phyloP scores from a whole-genome alignment of 2,329 filamentous ascomycete genomes.

The Gyromitra esculenta region DNA sequence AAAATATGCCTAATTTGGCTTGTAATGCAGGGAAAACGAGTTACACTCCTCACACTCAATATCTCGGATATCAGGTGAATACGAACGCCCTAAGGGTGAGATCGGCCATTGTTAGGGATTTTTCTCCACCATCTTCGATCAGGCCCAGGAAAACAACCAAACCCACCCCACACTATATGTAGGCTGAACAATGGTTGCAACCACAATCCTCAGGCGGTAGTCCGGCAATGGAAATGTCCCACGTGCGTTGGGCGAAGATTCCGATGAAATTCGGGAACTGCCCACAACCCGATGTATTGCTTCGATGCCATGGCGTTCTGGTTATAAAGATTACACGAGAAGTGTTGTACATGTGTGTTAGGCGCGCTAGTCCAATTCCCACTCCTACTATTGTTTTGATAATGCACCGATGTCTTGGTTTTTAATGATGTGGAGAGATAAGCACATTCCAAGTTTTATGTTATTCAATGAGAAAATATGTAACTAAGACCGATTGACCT shows the following conservation, averaged over 20 bases:
- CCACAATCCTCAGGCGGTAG: not conserved
- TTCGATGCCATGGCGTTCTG: conserved; percentile 4
- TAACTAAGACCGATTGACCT: conserved; percentile 5
- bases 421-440: conserved; percentile 8
- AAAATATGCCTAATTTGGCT: not conserved
- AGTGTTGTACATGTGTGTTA: conserved; percentile 9
- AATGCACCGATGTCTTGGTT: conserved; percentile 8
- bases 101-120: conserved; percentile 35
- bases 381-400: conserved; percentile 1
- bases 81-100: conserved; percentile 7
- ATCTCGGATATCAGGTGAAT: conserved; percentile 1
- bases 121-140: conserved; percentile 36
- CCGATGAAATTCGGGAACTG: not conserved
- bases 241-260: conserved; percentile 14
- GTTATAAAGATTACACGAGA: not conserved
- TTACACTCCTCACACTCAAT: not conserved
- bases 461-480: conserved; percentile 11
- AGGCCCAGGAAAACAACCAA: not conserved
- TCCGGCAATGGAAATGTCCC: conserved; percentile 2
- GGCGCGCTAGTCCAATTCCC: not conserved
- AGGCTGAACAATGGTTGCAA: conserved; percentile 3
- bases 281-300: conserved; percentile 9
- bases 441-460: not conserved
- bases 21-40: conserved; percentile 4
- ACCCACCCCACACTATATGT: not conserved